These are phyloP conservation scores for Stentor roeselii DNA, from an alignment of 73 alveolate species.

Conservation along the genomic window DNA sequence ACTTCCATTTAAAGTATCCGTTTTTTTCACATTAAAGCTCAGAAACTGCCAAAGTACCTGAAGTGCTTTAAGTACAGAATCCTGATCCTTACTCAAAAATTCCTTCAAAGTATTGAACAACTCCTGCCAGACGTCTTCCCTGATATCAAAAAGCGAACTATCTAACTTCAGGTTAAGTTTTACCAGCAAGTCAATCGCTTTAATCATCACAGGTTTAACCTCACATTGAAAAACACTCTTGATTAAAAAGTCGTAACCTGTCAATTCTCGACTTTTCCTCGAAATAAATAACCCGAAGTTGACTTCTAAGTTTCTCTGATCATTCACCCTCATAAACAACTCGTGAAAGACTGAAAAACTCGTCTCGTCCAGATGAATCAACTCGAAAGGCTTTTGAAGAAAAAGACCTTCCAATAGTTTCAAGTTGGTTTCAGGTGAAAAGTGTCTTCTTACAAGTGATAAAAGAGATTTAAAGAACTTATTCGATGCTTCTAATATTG, in stretches of 20 bases:
- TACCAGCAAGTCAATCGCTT: background rate
- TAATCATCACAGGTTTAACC: background rate
- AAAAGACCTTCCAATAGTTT: too few relatives aligned
- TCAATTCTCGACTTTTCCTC: background rate
- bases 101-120: background rate
- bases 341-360: background rate
- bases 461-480: too few relatives aligned
- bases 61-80: background rate
- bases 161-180: background rate
- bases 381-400: too few relatives aligned
- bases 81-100: background rate
- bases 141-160: background rate
- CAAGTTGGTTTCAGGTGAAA: too few relatives aligned
- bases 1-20: background rate
- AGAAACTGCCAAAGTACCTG: background rate
- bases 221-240: background rate
- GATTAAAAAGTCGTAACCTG: background rate
- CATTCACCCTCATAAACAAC: background rate
- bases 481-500: too few relatives aligned
- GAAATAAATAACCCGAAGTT: background rate
- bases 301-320: background rate
- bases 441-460: too few relatives aligned
- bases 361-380: background rate
- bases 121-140: conserved; percentile 4
- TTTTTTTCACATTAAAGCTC: background rate